phyloP scores from a whole-genome alignment of 257 asterid species.

The Avicennia marina region DNA sequence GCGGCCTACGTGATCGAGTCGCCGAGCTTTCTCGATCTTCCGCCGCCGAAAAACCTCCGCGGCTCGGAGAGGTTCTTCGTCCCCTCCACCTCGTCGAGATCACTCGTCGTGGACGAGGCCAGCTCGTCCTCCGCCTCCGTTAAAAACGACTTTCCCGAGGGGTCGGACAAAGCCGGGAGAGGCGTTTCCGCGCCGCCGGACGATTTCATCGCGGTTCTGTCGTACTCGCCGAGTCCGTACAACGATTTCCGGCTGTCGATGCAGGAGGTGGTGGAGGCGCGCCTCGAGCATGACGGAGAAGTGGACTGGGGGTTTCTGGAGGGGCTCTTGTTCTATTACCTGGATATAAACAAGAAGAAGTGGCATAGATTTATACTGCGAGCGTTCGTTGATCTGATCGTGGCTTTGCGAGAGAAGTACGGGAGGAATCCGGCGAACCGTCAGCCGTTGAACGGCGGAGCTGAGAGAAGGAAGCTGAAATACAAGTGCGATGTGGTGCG shows the following conservation, averaged over 20 bases:
- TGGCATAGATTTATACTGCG: conserved; percentile 37
- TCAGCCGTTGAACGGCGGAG: conserved; percentile 15
- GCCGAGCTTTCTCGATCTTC: conserved; percentile 26
- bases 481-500: too few species aligned
- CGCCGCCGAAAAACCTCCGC: conserved; percentile 36
- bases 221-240: conserved; percentile 33
- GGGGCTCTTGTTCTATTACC: conserved; percentile 55
- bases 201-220: conserved; percentile 25
- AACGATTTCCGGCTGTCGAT: conserved; percentile 46
- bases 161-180: conserved; percentile 3
- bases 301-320: conserved; percentile 78
- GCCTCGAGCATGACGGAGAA: conserved; percentile 31
- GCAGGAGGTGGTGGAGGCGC: conserved; percentile 48
- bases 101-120: conserved; percentile 28
- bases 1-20: conserved; percentile 17
- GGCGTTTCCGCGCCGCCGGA: background rate
- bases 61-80: conserved; percentile 39
- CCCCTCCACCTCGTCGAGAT: conserved; percentile 32
- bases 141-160: conserved; percentile 6
- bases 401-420: conserved; percentile 32
- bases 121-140: conserved; percentile 19
- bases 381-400: conserved; percentile 62
- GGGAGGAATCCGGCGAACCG: conserved; percentile 20
- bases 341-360: conserved; percentile 58
- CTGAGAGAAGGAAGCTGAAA: conserved; percentile 12